phyloP scores from a whole-genome alignment of 2,329 filamentous ascomycete genomes.

The Xylaria digitata region DNA sequence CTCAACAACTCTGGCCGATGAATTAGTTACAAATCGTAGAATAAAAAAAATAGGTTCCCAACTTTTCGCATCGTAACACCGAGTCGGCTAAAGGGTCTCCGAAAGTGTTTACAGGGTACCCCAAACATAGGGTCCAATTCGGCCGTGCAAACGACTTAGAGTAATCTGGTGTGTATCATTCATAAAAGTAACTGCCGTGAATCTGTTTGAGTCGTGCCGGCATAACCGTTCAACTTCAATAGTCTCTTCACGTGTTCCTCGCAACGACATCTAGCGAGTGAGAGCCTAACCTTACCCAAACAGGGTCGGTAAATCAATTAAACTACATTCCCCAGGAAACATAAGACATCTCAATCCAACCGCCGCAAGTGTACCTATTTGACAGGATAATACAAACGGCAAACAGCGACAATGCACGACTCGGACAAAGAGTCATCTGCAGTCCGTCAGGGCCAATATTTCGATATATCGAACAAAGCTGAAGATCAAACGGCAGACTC shows the following conservation, averaged over 20 bases:
- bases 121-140: background rate
- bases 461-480: slow-evolving; percentile 36
- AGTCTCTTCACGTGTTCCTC: slow-evolving; percentile 1
- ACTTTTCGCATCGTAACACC: slow-evolving; percentile 12
- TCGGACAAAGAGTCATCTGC: slow-evolving; percentile 44
- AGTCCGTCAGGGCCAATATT: slow-evolving; percentile 34
- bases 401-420: slow-evolving; percentile 30
- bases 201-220: background rate
- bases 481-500: slow-evolving; percentile 33
- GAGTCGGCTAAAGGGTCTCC: slow-evolving; percentile 11
- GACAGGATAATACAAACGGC: background rate
- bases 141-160: background rate
- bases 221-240: background rate
- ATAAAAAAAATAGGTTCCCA: background rate
- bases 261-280: background rate
- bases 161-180: background rate
- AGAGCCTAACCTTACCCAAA: background rate
- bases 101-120: background rate
- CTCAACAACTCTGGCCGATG: background rate
- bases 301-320: background rate
- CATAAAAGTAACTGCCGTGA: background rate
- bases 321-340: background rate
- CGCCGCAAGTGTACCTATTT: background rate
- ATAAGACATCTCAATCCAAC: background rate
- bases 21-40: background rate